These are phyloP conservation scores for Colletotrichum lupini DNA, from an alignment of 2,329 filamentous ascomycete genomes.

Conservation along the genomic window DNA sequence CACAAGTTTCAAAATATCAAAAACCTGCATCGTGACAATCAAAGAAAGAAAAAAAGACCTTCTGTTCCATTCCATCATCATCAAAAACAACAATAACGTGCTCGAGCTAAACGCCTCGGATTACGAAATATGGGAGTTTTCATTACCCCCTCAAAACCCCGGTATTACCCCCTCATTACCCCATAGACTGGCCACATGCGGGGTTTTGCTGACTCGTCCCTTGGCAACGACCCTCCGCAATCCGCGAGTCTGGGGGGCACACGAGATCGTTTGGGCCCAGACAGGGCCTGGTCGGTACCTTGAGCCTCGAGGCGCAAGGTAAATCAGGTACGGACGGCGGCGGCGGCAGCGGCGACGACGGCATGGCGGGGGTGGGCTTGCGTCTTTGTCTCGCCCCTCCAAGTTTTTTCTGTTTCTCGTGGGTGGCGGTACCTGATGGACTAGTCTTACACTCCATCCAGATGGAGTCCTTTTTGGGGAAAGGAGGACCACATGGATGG, in stretches of 20 bases:
- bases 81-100: constrained; percentile 26
- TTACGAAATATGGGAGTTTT: constrained; percentile 34
- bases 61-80: background rate
- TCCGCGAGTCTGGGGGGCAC: constrained; percentile 28
- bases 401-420: background rate
- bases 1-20: too few species aligned
- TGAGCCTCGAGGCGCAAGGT: background rate
- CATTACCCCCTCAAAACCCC: constrained; percentile 35
- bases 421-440: background rate
- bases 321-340: background rate
- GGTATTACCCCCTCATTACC: constrained; percentile 35
- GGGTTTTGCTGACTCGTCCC: constrained; percentile 33
- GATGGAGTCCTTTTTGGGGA: background rate
- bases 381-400: background rate
- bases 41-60: background rate
- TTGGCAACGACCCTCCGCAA: constrained; percentile 13
- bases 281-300: background rate
- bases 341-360: too few species aligned
- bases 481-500: background rate
- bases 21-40: constrained; percentile 18
- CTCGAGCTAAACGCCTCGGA: constrained; percentile 29
- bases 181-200: constrained; percentile 35
- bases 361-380: too few species aligned
- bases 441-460: background rate
- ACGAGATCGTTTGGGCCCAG: constrained; percentile 1